Conservation (phyloP, 2,329 filamentous ascomycete genomes). For the Keithomyces neogunnii region DNA sequence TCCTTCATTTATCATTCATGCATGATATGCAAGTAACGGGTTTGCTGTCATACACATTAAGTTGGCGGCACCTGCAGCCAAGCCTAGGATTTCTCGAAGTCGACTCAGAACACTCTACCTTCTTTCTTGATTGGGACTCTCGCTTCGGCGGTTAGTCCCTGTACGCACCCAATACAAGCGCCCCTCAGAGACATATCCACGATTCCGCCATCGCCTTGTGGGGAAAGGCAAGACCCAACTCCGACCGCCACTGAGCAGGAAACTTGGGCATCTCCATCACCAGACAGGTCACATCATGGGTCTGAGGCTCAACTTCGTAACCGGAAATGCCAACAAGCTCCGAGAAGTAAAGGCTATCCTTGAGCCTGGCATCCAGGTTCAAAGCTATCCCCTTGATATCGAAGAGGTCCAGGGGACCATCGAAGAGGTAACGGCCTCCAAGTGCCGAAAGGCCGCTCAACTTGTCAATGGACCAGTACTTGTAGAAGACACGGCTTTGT, state of each 20-base stretch:
- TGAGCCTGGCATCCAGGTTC: constrained; percentile 62
- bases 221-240: not conserved
- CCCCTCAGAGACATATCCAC: too few relatives aligned
- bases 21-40: not conserved
- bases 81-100: too few relatives aligned
- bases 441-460: constrained; percentile 75
- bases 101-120: too few relatives aligned
- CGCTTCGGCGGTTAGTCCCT: too few relatives aligned
- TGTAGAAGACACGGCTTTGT: constrained; percentile 91
- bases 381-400: constrained; percentile 68
- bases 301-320: constrained; percentile 76
- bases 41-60: not conserved
- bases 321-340: constrained; percentile 91
- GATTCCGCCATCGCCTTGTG: not conserved
- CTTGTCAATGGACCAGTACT: constrained; percentile 77
- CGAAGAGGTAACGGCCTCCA: constrained; percentile 84
- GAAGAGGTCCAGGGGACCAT: constrained; percentile 87
- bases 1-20: not conserved
- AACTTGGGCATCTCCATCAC: not conserved
- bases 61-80: too few relatives aligned
- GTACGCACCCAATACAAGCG: too few relatives aligned
- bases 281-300: constrained; percentile 24
- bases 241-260: not conserved
- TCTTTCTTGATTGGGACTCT: too few relatives aligned
- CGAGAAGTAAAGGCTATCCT: constrained; percentile 84